Evolutionary conservation across 305 asterid genomes (phyloP).

Genomic region (Fraxinus floribunda): DNA sequence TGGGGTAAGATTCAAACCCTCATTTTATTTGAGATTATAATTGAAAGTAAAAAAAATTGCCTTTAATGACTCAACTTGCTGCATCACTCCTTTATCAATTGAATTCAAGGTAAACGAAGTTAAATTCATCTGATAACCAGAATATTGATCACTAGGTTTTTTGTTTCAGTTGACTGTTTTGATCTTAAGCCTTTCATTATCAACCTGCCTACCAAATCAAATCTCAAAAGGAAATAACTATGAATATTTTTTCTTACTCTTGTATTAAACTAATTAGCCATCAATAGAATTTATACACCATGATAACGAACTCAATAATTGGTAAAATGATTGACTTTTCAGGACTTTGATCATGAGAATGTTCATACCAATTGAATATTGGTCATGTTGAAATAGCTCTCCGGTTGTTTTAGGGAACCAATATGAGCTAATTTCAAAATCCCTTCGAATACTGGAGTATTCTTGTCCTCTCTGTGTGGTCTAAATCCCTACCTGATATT

Average conservation of each 20-base stretch:
- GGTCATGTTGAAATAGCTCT: background rate
- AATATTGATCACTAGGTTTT: background rate
- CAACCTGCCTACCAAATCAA: background rate
- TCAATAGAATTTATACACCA: background rate
- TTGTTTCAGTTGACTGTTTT: background rate
- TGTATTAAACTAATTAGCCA: background rate
- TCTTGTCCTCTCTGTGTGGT: background rate
- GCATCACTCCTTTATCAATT: background rate
- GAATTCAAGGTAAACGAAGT: background rate
- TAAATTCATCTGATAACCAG: background rate
- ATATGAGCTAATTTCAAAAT: background rate
- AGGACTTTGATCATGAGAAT: background rate
- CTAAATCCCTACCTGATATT: background rate
- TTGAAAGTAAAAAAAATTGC: background rate
- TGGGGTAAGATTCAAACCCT: conserved; percentile 21
- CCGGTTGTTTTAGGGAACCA: background rate
- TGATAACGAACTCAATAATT: background rate
- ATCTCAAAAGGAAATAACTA: background rate
- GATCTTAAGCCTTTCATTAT: background rate
- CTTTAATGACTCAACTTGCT: background rate
- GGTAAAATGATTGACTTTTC: background rate
- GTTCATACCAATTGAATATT: background rate
- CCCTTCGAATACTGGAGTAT: background rate
- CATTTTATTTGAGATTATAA: background rate
- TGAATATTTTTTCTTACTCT: background rate